Evolutionary conservation across 2,329 filamentous ascomycete species (phyloP).

Genomic region (Cladophialophora exuberans): DNA sequence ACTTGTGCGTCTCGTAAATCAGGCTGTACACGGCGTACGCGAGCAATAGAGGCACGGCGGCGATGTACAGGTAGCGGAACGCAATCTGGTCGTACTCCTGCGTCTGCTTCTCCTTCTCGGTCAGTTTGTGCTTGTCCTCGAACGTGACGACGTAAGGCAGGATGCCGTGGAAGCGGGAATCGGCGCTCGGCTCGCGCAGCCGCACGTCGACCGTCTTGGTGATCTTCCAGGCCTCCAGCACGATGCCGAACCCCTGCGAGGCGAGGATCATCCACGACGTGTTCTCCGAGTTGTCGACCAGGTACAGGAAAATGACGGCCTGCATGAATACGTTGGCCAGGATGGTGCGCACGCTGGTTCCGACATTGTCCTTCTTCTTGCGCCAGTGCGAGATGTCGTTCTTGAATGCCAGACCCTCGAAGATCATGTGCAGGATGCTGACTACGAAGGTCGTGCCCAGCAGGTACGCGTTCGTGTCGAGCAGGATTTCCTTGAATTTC

Average conservation of each 20-base stretch:
- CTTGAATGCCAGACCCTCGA: conserved; percentile 95
- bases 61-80: conserved; percentile 94
- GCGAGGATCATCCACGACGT: conserved; percentile 99
- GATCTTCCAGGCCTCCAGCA: conserved; percentile 88
- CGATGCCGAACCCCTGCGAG: conserved; percentile 82
- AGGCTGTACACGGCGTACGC: conserved; percentile 92
- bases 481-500: conserved; percentile 92
- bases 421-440: conserved; percentile 87
- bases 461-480: conserved; percentile 92
- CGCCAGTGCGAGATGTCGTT: conserved; percentile 97
- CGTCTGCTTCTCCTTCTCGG: conserved; percentile 94
- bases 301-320: conserved; percentile 89
- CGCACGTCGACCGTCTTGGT: conserved; percentile 93
- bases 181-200: conserved; percentile 68
- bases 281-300: conserved; percentile 95
- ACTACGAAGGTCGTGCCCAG: conserved; percentile 83
- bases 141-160: conserved; percentile 82
- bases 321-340: conserved; percentile 99
- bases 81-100: conserved; percentile 98
- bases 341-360: conserved; percentile 94
- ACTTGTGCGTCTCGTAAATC: conserved; percentile 92
- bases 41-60: conserved; percentile 83
- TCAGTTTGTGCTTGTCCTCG: conserved; percentile 96
- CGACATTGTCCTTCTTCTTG: conserved; percentile 99
- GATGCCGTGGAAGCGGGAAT: conserved; percentile 67